These are phyloP conservation scores for Apiospora aurea DNA, from an alignment of 2,329 filamentous ascomycete species.

Conservation along the genomic window DNA sequence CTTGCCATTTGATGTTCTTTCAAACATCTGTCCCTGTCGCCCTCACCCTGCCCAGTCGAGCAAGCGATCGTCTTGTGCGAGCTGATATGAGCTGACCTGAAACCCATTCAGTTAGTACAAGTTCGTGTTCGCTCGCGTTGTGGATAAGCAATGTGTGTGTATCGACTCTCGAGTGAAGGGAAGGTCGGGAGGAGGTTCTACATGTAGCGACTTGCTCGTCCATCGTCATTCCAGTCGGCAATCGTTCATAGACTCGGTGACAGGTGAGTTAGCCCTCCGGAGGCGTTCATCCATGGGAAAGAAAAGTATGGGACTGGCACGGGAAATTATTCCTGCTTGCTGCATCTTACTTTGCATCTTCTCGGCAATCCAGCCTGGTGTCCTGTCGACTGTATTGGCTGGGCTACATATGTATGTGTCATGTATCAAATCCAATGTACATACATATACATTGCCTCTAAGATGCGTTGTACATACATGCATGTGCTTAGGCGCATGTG, in stretches of 20 bases:
- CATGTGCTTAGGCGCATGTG: slow-evolving; percentile 12
- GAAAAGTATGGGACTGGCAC: slow-evolving; percentile 8
- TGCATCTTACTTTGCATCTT: slow-evolving; percentile 13
- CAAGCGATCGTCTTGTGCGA: background rate
- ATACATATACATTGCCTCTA: background rate
- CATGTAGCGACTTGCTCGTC: background rate
- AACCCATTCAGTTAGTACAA: background rate
- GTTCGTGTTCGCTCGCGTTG: slow-evolving; percentile 16
- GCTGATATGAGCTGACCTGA: slow-evolving; percentile 15
- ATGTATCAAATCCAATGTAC: background rate
- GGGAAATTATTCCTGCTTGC: slow-evolving; percentile 20
- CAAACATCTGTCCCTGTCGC: background rate
- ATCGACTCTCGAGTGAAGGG: background rate
- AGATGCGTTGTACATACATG: background rate
- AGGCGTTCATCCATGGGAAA: slow-evolving; percentile 14
- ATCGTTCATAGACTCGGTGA: background rate
- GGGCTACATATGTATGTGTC: background rate
- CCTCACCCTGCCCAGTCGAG: background rate
- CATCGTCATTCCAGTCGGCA: background rate
- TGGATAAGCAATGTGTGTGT: background rate
- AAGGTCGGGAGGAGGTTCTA: background rate
- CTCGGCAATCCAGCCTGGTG: slow-evolving; percentile 13
- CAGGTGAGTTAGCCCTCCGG: background rate
- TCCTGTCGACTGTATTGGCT: background rate
- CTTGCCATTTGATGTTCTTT: background rate